Percentiles rank a stretch among this genome's conserved stretches.
These are phyloP conservation scores for Bonia amplexicaulis DNA, from an alignment of 176 grass and related monocot species.

Conservation along the genomic window DNA sequence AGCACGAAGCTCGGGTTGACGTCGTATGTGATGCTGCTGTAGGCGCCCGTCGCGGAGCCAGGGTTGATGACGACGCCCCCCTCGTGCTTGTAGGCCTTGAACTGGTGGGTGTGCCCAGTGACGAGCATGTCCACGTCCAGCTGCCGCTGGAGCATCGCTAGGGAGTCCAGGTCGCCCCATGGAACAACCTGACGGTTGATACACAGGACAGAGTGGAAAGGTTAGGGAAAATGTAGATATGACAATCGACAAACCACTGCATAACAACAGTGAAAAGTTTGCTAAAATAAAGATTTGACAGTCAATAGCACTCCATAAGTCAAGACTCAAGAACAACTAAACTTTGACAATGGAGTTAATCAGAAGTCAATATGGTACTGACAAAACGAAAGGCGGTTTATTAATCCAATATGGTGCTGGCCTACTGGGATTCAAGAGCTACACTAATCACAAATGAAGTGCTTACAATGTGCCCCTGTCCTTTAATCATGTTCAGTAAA, in stretches of 20 bases:
- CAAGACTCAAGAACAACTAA: neutral
- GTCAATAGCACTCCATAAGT: neutral
- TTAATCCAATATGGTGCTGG: neutral
- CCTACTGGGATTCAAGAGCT: neutral
- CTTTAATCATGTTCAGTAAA: neutral
- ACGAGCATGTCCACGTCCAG: slow-evolving; percentile 98
- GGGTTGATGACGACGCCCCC: slow-evolving; percentile 96
- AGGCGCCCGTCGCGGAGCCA: slow-evolving; percentile 77
- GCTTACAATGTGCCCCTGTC: neutral
- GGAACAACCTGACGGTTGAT: slow-evolving; percentile 59
- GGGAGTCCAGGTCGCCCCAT: slow-evolving; percentile 95
- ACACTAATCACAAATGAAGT: neutral
- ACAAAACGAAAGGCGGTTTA: neutral
- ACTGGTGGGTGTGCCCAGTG: slow-evolving; percentile 90
- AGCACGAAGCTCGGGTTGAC: slow-evolving; percentile 96
- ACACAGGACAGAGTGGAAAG: neutral
- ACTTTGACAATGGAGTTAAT: neutral
- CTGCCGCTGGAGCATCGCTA: slow-evolving; percentile 94
- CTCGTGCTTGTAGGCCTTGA: slow-evolving; percentile 98
- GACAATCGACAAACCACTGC: neutral
- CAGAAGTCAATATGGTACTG: neutral
- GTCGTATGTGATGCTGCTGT: slow-evolving; percentile 93
- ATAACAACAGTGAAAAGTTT: neutral
- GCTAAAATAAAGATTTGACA: neutral
- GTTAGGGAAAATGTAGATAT: neutral